Conservation (phyloP, 345 rosid genomes). For the Garcia nutans region DNA sequence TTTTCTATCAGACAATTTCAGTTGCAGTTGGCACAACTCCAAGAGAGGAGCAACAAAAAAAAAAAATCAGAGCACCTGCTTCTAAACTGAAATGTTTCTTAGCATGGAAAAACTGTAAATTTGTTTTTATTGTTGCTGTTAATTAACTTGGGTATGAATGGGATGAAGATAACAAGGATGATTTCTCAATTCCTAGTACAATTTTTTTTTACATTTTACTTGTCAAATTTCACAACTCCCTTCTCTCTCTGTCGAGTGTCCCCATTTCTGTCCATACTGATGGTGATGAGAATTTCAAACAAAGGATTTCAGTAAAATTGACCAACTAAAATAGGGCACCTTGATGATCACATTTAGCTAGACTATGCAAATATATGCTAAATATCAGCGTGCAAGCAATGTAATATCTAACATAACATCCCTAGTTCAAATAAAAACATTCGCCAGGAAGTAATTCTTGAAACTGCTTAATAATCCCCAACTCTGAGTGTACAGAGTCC, state of each 20-base stretch:
- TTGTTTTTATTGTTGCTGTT: neutral
- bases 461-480: neutral
- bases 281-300: neutral
- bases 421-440: constrained; percentile 5
- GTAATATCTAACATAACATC: neutral
- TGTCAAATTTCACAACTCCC: neutral
- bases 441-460: neutral
- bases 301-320: neutral
- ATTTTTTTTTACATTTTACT: neutral
- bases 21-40: neutral
- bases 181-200: neutral
- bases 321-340: neutral
- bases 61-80: neutral
- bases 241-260: neutral
- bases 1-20: neutral
- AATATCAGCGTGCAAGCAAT: neutral
- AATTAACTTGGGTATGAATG: neutral
- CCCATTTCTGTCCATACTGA: neutral
- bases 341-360: neutral
- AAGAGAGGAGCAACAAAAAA: neutral
- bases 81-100: neutral
- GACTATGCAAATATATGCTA: neutral
- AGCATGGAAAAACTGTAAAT: no score
- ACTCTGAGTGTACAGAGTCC: neutral
- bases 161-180: neutral